Evolutionary conservation across 176 grass and related monocot species (phyloP), one percentile per base, ranked within the genome.

Genomic region (Saccharum officinarum): DNA sequence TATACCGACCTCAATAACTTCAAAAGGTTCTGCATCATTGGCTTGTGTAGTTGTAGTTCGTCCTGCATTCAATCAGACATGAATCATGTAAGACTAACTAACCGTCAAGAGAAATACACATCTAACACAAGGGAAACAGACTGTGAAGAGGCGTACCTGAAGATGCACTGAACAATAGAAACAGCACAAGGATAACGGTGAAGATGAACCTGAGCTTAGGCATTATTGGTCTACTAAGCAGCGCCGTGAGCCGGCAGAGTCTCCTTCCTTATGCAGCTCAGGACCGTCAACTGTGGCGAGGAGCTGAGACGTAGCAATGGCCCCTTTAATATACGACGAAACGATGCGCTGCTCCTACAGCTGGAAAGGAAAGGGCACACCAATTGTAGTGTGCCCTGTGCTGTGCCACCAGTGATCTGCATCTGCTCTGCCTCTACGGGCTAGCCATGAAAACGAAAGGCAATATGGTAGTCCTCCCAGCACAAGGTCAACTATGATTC

Each of bases 401-500:
- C 52, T 22, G 80, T 30, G 36, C 64, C 57, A 78, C 45, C 73
- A 80, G 73, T 82, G 37, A 82, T 79, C 47, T 63, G 23, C 20
- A 26, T 12, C 23, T 28, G 23, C 10, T 23, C 57, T 73, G 57
- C 44, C 44, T 44, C 40, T 39, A 59, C 46, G 31, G 47, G 44
- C 50, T 54, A 49, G 30, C 54, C 54, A 57, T 67, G 77, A 85
- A 39, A 31, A 63, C 60, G 86, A 79, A 66, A 77, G 25, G 63
- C 75, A 76, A 10, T 37, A 17, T 52, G 76, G 40, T 28, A 28
- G 28, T 37, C 23, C 60, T 62, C 84, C 69, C 38, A n/a, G 50
- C 15, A 25, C 42, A 28, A 87, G 80, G 90, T 89, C 83, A 86
- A 85, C 86, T 85, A 47, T 57, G 45, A 30, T 3, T 54, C 61